Conservation (phyloP, 2,329 filamentous ascomycete species). For the Macrophomina tecta region DNA sequence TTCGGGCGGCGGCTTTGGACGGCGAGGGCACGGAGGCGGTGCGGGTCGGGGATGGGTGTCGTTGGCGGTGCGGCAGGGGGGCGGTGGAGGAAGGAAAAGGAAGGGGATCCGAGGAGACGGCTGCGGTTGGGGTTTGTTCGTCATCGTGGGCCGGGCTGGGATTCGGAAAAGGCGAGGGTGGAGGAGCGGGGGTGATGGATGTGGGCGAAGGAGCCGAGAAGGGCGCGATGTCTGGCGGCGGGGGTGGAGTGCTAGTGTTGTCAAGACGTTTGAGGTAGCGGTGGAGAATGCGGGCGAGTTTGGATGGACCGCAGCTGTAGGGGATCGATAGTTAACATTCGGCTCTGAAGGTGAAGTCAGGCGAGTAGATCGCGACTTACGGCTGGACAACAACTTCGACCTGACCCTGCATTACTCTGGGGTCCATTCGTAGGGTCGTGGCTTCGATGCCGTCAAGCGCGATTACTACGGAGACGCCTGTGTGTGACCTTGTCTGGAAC, state of each 20-base stretch:
- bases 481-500: neutral
- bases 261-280: slow-evolving; percentile 1
- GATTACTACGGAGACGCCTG: neutral
- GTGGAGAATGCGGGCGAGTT: slow-evolving; percentile 41
- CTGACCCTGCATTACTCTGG: slow-evolving; percentile 26
- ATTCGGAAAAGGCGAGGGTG: too few relatives aligned
- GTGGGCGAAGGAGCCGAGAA: neutral
- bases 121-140: too few relatives aligned
- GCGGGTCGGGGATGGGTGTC: too few relatives aligned
- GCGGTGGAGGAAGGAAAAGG: neutral
- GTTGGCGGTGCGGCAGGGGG: too few relatives aligned
- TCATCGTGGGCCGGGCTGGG: too few relatives aligned
- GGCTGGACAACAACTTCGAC: slow-evolving; percentile 46
- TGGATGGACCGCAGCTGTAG: slow-evolving; percentile 42
- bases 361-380: neutral
- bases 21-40: neutral
- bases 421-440: neutral
- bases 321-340: neutral
- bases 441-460: slow-evolving; percentile 13
- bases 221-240: neutral
- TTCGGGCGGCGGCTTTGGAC: neutral
- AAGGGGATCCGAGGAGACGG: too few relatives aligned
- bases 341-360: too few relatives aligned
- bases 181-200: too few relatives aligned
- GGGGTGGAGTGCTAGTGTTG: neutral